Conservation (phyloP, 73 alveolate genomes). For the Paramecium biaurelia region DNA sequence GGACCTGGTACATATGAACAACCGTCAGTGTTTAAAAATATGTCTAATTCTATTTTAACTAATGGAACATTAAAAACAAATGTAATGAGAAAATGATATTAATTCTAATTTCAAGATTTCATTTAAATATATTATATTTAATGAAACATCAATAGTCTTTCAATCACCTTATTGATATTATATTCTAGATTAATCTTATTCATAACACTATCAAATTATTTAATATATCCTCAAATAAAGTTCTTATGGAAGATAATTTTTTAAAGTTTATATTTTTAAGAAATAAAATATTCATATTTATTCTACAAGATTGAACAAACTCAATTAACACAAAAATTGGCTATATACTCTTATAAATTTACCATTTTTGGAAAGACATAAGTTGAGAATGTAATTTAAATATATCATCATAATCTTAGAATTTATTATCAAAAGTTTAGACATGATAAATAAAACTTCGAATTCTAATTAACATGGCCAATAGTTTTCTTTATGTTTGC, state of each 20-base stretch:
- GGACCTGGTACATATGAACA: conserved; percentile 49
- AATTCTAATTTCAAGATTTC: background rate
- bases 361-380: conserved; percentile 70
- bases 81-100: conserved; percentile 34
- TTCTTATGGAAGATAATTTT: background rate
- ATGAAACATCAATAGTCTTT: background rate
- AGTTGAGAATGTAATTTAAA: conserved; percentile 50
- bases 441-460: background rate
- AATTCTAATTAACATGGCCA: conserved; percentile 50
- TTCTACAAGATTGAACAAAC: background rate
- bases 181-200: no score
- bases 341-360: conserved; percentile 31
- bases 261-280: background rate
- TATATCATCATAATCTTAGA: background rate
- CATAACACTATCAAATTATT: background rate
- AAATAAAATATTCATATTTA: background rate
- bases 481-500: no score
- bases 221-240: background rate
- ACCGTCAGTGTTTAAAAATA: conserved; percentile 10
- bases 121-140: background rate
- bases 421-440: conserved; percentile 45
- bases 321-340: background rate
- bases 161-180: background rate
- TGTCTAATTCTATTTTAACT: background rate
- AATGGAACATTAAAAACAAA: conserved; percentile 18